Percentiles rank a stretch among this genome's conserved stretches.
Conservation (phyloP, 352 stramenopile genomes). For the Hyaloperonospora brassicae region DNA sequence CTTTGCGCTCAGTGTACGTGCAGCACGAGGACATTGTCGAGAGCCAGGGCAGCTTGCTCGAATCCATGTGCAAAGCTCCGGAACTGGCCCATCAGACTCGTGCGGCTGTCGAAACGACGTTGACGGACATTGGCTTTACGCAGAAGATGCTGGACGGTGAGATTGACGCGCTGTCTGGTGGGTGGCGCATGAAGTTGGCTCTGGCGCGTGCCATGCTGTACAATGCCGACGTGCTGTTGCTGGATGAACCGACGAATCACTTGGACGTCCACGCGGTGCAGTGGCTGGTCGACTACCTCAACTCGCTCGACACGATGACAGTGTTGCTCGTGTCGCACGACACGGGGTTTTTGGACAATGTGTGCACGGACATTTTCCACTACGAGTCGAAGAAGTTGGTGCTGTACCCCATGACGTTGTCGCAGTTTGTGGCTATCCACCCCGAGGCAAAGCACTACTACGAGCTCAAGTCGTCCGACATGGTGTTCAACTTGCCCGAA, state of each 20-base stretch:
- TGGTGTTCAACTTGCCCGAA: conserved; percentile 15
- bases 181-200: conserved; percentile 95
- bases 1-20: conserved; percentile 46
- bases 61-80: conserved; percentile 27
- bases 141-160: conserved; percentile 26
- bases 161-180: conserved; percentile 90
- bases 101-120: too few relatives aligned
- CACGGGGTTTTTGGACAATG: too few relatives aligned
- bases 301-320: conserved; percentile 53
- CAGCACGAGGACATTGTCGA: conserved; percentile 19
- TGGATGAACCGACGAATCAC: conserved; percentile 32
- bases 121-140: too few relatives aligned
- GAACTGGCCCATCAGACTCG: too few relatives aligned
- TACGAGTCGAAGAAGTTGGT: too few relatives aligned
- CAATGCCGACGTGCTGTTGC: conserved; percentile 86
- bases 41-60: conserved; percentile 72
- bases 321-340: too few relatives aligned
- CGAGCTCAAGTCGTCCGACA: conserved; percentile 63
- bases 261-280: too few relatives aligned
- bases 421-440: too few relatives aligned
- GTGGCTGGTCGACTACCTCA: too few relatives aligned
- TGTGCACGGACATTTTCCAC: too few relatives aligned
- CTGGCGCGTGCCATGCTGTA: conserved; percentile 86
- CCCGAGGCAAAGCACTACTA: conserved; percentile 91
- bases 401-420: too few relatives aligned